These are phyloP conservation scores for Annulohypoxylon maeteangense DNA, from an alignment of 495 filamentous ascomycete species.

Conservation along the genomic window DNA sequence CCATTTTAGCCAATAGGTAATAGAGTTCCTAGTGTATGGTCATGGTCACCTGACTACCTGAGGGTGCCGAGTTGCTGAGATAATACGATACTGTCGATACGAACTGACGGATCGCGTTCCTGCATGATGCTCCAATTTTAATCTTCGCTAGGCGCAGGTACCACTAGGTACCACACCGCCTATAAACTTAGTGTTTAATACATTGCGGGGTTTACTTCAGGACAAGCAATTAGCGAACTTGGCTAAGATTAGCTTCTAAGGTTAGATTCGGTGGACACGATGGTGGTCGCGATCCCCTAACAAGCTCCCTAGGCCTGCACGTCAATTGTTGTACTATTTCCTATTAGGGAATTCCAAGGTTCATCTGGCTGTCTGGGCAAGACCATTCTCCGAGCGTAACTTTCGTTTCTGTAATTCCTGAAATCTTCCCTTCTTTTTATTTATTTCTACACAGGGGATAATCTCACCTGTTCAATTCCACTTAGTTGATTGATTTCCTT, in stretches of 20 bases:
- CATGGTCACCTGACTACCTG: no score
- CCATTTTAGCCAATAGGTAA: no score
- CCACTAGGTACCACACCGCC: constrained; percentile 29
- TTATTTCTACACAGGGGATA: not conserved
- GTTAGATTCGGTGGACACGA: constrained; percentile 31
- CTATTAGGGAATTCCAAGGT: not conserved
- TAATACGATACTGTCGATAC: no score
- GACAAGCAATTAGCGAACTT: constrained; percentile 9
- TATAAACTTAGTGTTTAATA: not conserved
- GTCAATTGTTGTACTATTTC: constrained; percentile 3
- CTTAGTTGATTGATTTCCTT: constrained; percentile 2
- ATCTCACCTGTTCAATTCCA: constrained; percentile 4
- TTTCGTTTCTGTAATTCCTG: constrained; percentile 1
- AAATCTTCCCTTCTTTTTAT: constrained; percentile 10
- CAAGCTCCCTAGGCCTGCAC: not conserved
- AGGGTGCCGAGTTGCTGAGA: no score
- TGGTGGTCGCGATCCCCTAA: not conserved
- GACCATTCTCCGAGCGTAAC: not conserved
- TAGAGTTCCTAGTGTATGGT: no score
- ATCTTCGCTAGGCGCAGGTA: constrained; percentile 32
- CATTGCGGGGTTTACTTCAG: constrained; percentile 13
- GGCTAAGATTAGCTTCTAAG: constrained; percentile 8
- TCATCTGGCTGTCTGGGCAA: not conserved
- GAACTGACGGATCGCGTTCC: constrained; percentile 16
- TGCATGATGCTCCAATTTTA: constrained; percentile 12